phyloP scores from a whole-genome alignment of 2,329 filamentous ascomycete species.

The Periconia digitata region DNA sequence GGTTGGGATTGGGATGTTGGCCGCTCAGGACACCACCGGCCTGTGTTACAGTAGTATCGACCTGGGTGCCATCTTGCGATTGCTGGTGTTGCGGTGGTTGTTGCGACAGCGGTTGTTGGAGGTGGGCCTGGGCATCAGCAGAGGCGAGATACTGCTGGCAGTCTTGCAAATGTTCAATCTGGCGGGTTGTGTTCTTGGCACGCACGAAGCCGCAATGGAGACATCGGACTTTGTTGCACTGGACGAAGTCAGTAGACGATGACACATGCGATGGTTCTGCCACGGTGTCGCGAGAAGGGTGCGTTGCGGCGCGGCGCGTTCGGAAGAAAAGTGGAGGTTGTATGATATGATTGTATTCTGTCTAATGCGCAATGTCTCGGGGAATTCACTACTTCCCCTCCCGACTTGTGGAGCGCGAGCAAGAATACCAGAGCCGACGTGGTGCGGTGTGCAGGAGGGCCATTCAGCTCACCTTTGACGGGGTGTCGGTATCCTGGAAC shows the following conservation, averaged over 20 bases:
- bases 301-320: not conserved
- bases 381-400: too few relatives aligned
- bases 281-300: not conserved
- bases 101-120: conserved; percentile 17
- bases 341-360: not conserved
- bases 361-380: not conserved
- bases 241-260: conserved; percentile 4
- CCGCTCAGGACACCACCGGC: conserved; percentile 46
- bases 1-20: conserved; percentile 51
- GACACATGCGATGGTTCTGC: not conserved
- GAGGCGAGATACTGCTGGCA: conserved; percentile 50
- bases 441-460: not conserved
- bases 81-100: not conserved
- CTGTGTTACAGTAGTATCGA: conserved; percentile 18
- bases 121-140: conserved; percentile 45
- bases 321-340: not conserved
- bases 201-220: conserved; percentile 52
- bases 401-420: too few relatives aligned
- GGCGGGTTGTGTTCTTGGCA: conserved; percentile 54
- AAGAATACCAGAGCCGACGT: too few relatives aligned
- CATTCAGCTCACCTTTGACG: conserved; percentile 40
- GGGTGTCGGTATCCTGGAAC: conserved; percentile 46
- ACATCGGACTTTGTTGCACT: conserved; percentile 54
- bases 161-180: conserved; percentile 52
- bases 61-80: conserved; percentile 2